Evolutionary conservation across 2,329 filamentous ascomycete genomes (phyloP).

Genomic region (Paecilomyces dactylethromorphus): DNA sequence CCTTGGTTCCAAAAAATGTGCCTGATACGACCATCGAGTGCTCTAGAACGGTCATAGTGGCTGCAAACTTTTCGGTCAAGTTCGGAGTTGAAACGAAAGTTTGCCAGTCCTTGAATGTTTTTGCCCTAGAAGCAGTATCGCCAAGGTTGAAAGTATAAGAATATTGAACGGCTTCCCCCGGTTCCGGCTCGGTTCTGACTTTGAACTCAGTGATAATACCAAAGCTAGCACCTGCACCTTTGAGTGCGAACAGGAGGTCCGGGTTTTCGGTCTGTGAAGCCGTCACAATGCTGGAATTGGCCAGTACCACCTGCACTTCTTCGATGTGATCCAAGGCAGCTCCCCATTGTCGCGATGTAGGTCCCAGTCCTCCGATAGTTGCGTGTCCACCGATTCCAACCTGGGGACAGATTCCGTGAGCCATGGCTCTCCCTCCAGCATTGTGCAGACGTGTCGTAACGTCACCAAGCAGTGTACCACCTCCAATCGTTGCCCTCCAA

Average conservation of each 20-base stretch:
- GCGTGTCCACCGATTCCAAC: slow-evolving; percentile 36
- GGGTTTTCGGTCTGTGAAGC: slow-evolving; percentile 21
- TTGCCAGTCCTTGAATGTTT: slow-evolving; percentile 54
- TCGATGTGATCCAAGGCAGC: slow-evolving; percentile 46
- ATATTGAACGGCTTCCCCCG: slow-evolving; percentile 50
- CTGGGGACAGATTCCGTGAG: slow-evolving; percentile 33
- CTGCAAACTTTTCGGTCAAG: slow-evolving; percentile 54
- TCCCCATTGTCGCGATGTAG: slow-evolving; percentile 45
- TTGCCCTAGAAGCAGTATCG: slow-evolving; percentile 42
- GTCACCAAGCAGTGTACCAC: slow-evolving; percentile 27
- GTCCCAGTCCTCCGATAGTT: slow-evolving; percentile 33
- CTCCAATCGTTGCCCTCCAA: slow-evolving; percentile 27
- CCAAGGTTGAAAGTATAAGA: slow-evolving; percentile 49
- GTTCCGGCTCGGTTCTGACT: slow-evolving; percentile 29
- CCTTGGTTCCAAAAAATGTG: slow-evolving; percentile 54
- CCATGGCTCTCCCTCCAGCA: slow-evolving; percentile 25
- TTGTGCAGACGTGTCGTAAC: slow-evolving; percentile 23
- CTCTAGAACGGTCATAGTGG: slow-evolving; percentile 50
- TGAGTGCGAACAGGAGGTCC: slow-evolving; percentile 29
- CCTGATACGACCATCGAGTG: slow-evolving; percentile 52
- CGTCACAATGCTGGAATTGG: slow-evolving; percentile 27
- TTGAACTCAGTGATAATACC: slow-evolving; percentile 34
- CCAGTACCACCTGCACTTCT: slow-evolving; percentile 44
- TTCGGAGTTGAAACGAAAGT: slow-evolving; percentile 47
- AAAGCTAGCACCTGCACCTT: slow-evolving; percentile 31